These are phyloP conservation scores for Mercurialis annua DNA, from an alignment of 345 rosid species.

Conservation along the genomic window DNA sequence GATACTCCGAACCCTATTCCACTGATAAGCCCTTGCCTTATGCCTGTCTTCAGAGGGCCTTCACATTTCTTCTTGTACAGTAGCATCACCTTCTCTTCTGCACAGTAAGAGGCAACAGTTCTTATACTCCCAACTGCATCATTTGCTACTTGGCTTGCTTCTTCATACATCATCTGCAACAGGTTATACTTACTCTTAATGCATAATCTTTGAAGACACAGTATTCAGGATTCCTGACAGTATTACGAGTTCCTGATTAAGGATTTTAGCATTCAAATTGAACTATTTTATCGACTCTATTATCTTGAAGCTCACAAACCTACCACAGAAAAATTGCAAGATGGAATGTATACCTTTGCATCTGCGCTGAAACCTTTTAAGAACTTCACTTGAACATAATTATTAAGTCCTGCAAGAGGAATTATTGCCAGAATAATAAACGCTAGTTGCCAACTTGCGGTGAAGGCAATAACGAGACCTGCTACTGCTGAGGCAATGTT, in stretches of 20 bases:
- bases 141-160: constrained; percentile 88
- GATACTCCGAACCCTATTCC: constrained; percentile 70
- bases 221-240: too few relatives aligned
- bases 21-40: constrained; percentile 68
- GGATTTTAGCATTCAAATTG: not conserved
- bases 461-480: constrained; percentile 74
- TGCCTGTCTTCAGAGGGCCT: constrained; percentile 66
- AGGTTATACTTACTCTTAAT: not conserved
- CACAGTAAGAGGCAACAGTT: constrained; percentile 85
- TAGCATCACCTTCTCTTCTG: constrained; percentile 77
- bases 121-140: constrained; percentile 91
- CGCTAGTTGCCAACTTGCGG: constrained; percentile 66
- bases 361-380: constrained; percentile 79
- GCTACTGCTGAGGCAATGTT: constrained; percentile 52
- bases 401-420: constrained; percentile 62
- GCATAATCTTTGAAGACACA: not conserved
- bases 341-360: constrained; percentile 48
- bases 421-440: constrained; percentile 52
- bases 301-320: too few relatives aligned
- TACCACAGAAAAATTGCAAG: not conserved
- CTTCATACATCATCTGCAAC: constrained; percentile 74
- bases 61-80: constrained; percentile 70
- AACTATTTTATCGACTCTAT: not conserved
- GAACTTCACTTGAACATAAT: constrained; percentile 56
- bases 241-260: not conserved